phyloP scores from a whole-genome alignment of 2,329 filamentous ascomycete genomes.

The Penicillium sp. region DNA sequence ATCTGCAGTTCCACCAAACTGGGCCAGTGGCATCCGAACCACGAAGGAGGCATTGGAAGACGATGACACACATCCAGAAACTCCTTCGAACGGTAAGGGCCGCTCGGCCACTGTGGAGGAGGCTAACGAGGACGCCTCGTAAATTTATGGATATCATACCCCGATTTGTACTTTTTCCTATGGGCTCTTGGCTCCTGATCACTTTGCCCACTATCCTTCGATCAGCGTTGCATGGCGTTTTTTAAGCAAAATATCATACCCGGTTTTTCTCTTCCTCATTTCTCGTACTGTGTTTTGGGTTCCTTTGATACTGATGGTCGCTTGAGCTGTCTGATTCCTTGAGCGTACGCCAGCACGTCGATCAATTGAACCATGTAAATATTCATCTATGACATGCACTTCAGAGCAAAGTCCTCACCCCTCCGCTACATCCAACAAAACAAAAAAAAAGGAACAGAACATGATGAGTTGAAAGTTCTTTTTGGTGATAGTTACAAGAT shows the following conservation, averaged over 20 bases:
- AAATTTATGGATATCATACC: slow-evolving; percentile 2
- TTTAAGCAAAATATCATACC: slow-evolving; percentile 33
- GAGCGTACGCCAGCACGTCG: neutral
- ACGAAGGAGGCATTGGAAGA: slow-evolving; percentile 2
- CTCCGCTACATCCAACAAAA: neutral
- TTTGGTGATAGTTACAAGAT: slow-evolving; percentile 7
- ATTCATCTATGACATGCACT: neutral
- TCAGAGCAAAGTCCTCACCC: neutral
- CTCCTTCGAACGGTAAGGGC: slow-evolving; percentile 39
- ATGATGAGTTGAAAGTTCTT: neutral
- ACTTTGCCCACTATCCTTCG: slow-evolving; percentile 4
- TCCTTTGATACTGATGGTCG: neutral
- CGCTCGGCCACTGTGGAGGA: slow-evolving; percentile 43
- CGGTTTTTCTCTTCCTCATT: slow-evolving; percentile 18
- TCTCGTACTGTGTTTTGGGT: neutral
- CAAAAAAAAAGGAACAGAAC: neutral
- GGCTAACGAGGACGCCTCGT: slow-evolving; percentile 34
- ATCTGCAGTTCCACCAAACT: slow-evolving; percentile 19
- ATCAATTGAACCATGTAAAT: neutral
- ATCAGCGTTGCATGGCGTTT: slow-evolving; percentile 34
- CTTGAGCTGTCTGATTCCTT: neutral
- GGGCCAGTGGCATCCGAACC: slow-evolving; percentile 12
- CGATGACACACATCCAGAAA: slow-evolving; percentile 21
- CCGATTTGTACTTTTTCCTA: slow-evolving; percentile 12
- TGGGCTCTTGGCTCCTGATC: slow-evolving; percentile 6